Evolutionary conservation across 2,329 filamentous ascomycete genomes (phyloP), one percentile per base, ranked within the genome.

Genomic region (Colletotrichum sublineola): DNA sequence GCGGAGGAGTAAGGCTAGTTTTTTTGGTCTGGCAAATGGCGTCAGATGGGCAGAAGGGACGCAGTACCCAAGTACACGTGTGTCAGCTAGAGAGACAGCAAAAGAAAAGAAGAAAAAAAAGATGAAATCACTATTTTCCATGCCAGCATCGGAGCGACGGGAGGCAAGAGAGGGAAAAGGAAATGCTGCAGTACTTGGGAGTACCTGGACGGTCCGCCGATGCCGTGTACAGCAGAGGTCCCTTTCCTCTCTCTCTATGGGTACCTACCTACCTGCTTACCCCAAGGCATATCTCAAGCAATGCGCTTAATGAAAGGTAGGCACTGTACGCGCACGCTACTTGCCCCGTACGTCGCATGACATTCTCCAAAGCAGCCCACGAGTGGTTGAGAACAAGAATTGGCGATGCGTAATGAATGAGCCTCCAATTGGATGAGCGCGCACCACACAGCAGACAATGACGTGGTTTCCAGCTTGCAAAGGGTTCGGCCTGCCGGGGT

Each of bases 321-420:
- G 24, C 2, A 48, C 8, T 11, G 20, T 48, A 48, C 44, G 44
- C 31, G 52, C 31, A 36, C 24, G 14, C 52, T 55, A 33, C 52
- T 9, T 18, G 15, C 31, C 31, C 52, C 8, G 38, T 40, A 24
- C 36, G 56, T 58, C 56, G 36, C 56, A 58, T 58, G 18, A 15
- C 31, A 63, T 38, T 7, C 48, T n/a, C 29, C 36, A 33, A 29
- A 11, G 44, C 44, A 50, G 14, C 3, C 31, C n/a, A 50, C 14
- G 44, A 62, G 12, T 62, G 58, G 58, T 24, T 42, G 31, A n/a
- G 24, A 4, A 2, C 18, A 18, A 20, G 57, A 57, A 52, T 58
- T 68, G 65, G 46, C 58, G 65, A 72, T 69, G 65, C 69, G 69
- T 70, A 73, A 73, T 65, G 69, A 24, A 73, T 65, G 36, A 15